Conservation (phyloP, 495 filamentous ascomycete genomes). For the Choiromyces venosus region DNA sequence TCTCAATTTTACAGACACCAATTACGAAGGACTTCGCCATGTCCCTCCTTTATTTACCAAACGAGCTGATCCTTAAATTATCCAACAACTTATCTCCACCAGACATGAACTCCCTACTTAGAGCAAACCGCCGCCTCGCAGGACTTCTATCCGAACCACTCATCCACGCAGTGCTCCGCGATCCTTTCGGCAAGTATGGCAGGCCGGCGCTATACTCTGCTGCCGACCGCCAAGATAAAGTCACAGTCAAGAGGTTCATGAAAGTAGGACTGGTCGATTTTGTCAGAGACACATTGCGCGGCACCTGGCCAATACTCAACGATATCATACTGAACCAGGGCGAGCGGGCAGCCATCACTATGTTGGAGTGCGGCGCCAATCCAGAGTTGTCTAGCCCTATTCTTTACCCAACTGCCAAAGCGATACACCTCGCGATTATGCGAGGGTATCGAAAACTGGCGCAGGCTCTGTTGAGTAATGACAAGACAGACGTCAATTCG, state of each 20-base stretch:
- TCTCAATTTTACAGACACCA: not conserved
- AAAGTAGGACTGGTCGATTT: not conserved
- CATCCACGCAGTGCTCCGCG: constrained; percentile 8
- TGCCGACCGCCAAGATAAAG: not conserved
- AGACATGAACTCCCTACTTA: constrained; percentile 21
- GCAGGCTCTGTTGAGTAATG: constrained; percentile 19
- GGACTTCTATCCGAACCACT: constrained; percentile 16
- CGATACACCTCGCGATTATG: no score
- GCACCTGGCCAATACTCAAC: not conserved
- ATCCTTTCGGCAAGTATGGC: constrained; percentile 10
- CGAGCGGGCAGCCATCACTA: no score
- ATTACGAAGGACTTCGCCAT: not conserved
- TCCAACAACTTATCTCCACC: constrained; percentile 8
- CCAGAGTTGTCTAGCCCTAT: no score
- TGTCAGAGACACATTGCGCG: not conserved
- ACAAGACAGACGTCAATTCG: constrained; percentile 7
- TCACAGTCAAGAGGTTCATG: not conserved
- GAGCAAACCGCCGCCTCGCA: constrained; percentile 18
- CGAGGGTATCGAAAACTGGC: not conserved
- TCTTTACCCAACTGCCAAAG: no score
- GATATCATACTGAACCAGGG: not conserved
- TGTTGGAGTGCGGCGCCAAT: no score
- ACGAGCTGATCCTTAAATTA: constrained; percentile 22
- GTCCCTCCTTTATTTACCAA: constrained; percentile 22
- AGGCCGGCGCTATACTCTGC: constrained; percentile 21